phyloP scores from a whole-genome alignment of 139 green algal genomes.

The Nannochloris sp. region DNA sequence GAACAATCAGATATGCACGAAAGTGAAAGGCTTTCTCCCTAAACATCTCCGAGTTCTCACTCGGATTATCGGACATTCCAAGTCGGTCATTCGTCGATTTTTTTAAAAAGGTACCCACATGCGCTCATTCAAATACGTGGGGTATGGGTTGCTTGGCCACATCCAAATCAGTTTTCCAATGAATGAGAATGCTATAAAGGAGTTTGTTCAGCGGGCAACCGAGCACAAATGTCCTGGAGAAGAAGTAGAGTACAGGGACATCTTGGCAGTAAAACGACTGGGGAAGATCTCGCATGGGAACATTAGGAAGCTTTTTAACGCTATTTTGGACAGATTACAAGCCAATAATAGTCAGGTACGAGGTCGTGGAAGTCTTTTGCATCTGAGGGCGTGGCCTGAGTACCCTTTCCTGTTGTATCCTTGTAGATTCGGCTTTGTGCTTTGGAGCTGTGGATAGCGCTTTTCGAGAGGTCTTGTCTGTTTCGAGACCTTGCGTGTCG shows the following conservation, averaged over 20 bases:
- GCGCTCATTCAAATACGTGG: no score
- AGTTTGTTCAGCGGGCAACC: background rate
- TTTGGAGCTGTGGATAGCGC: conserved; percentile 23
- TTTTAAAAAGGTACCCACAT: no score
- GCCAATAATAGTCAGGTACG: conserved; percentile 21
- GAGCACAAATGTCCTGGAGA: background rate
- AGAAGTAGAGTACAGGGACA: conserved; percentile 2
- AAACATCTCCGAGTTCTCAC: no score
- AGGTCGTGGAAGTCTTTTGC: background rate
- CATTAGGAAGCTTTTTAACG: conserved; percentile 7
- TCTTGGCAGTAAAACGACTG: conserved; percentile 21
- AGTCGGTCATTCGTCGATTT: no score
- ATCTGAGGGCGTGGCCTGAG: background rate
- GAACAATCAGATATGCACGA: no score
- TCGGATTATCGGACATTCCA: no score
- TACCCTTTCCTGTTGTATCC: background rate
- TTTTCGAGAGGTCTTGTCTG: conserved; percentile 27
- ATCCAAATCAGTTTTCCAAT: background rate
- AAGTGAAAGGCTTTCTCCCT: no score
- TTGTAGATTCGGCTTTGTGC: conserved; percentile 22
- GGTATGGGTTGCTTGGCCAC: no score
- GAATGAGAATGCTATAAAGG: background rate
- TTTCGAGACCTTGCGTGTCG: conserved; percentile 20
- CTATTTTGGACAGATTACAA: conserved; percentile 21
- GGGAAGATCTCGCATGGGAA: conserved; percentile 15